Evolutionary conservation across 2,329 filamentous ascomycete species (phyloP).

Genomic region (Zymoseptoria crescenta): DNA sequence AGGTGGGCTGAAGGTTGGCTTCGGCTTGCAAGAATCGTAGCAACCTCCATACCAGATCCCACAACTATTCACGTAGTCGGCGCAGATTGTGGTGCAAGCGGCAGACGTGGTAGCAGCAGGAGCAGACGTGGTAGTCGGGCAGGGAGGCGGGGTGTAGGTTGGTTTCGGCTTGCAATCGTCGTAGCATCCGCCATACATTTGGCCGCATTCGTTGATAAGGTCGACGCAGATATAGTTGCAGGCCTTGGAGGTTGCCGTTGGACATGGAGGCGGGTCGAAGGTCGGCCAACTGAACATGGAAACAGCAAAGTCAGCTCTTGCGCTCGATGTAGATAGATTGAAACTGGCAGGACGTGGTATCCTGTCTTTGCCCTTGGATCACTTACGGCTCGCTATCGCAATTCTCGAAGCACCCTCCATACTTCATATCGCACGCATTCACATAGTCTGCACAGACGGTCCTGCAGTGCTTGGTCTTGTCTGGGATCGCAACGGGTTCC

Average conservation of each 20-base stretch:
- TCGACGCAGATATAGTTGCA: background rate
- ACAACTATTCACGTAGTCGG: background rate
- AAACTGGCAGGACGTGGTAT: too few species aligned
- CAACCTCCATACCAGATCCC: background rate
- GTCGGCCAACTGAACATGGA: background rate
- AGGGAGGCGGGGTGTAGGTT: constrained; percentile 1
- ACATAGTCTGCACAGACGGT: constrained; percentile 6
- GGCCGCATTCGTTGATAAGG: constrained; percentile 1
- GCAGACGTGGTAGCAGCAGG: background rate
- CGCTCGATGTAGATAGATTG: too few species aligned
- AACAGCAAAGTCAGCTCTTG: too few species aligned
- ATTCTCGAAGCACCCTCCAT: constrained; percentile 8
- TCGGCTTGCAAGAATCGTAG: background rate
- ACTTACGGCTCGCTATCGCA: background rate
- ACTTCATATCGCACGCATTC: constrained; percentile 5
- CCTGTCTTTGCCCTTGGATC: too few species aligned
- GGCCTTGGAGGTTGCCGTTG: background rate
- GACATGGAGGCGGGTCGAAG: background rate
- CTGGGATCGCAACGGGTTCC: background rate
- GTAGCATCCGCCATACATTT: constrained; percentile 4
- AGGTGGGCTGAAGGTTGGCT: background rate
- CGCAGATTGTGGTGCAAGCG: background rate
- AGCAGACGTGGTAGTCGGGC: background rate
- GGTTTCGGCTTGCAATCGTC: background rate
- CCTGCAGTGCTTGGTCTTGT: background rate